These are phyloP conservation scores for Ascochyta viciae-villosae DNA, from an alignment of 2,329 filamentous ascomycete genomes.

Conservation along the genomic window DNA sequence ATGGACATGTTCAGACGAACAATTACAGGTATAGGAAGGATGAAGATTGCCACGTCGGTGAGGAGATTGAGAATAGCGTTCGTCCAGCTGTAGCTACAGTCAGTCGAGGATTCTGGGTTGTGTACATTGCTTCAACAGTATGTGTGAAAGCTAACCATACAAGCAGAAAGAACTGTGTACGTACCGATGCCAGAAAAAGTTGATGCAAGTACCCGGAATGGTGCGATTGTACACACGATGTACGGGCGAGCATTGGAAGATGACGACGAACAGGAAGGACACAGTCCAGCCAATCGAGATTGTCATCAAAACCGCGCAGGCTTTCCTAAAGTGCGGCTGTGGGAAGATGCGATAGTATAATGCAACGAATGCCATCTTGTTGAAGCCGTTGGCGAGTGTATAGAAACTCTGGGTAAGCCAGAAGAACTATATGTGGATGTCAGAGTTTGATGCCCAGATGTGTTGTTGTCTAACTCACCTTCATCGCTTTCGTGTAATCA, in stretches of 20 bases:
- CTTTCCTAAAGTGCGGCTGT: conserved; percentile 22
- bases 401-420: conserved; percentile 35
- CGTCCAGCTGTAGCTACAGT: conserved; percentile 21
- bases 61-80: conserved; percentile 29
- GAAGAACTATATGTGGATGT: conserved; percentile 24
- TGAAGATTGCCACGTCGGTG: conserved; percentile 31
- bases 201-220: conserved; percentile 29
- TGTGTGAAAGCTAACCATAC: no score
- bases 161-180: neutral
- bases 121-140: no score
- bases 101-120: no score
- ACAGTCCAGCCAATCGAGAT: conserved; percentile 27
- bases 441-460: neutral
- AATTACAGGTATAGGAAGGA: conserved; percentile 33
- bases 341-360: conserved; percentile 37
- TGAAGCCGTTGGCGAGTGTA: conserved; percentile 33
- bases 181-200: conserved; percentile 32
- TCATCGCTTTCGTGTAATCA: conserved; percentile 23
- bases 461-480: conserved; percentile 15
- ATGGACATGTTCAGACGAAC: conserved; percentile 30
- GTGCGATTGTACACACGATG: conserved; percentile 21
- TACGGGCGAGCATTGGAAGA: conserved; percentile 34
- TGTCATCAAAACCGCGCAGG: conserved; percentile 24
- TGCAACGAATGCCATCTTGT: conserved; percentile 35
- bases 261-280: conserved; percentile 24